Conservation (phyloP, 139 green algal genomes). For the Auxenochlorella pyrenoidosa region DNA sequence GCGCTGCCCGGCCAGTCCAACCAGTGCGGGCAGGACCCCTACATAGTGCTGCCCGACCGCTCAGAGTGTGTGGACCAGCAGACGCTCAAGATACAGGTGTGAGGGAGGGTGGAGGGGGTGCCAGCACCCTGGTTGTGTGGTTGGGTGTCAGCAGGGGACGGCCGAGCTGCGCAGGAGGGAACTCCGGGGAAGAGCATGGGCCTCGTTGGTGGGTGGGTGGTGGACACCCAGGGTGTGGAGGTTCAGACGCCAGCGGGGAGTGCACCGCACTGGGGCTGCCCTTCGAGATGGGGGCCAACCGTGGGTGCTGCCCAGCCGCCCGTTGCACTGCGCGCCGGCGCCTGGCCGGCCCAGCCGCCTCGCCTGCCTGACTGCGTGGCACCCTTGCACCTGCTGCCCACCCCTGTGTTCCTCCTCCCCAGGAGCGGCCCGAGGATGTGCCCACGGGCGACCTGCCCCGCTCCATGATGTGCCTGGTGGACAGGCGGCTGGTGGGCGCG, state of each 20-base stretch:
- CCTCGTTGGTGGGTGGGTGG: too few relatives aligned
- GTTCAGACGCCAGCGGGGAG: too few relatives aligned
- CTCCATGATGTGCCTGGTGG: constrained; percentile 85
- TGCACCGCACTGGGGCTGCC: too few relatives aligned
- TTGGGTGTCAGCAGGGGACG: too few relatives aligned
- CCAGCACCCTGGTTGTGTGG: too few relatives aligned
- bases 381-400: too few relatives aligned
- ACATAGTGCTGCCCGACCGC: constrained; percentile 80
- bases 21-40: constrained; percentile 86
- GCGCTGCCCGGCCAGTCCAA: constrained; percentile 33
- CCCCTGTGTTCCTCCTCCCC: neutral
- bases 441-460: constrained; percentile 95
- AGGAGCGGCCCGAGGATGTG: constrained; percentile 91
- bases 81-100: constrained; percentile 92
- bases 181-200: too few relatives aligned
- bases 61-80: constrained; percentile 96
- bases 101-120: neutral
- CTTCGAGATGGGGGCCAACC: too few relatives aligned
- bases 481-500: constrained; percentile 82
- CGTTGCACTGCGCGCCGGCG: too few relatives aligned
- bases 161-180: too few relatives aligned
- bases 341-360: neutral
- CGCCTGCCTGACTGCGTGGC: neutral
- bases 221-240: too few relatives aligned
- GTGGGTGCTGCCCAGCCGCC: too few relatives aligned